Conservation (phyloP, 441 rosid species). For the Eruca vesicaria region DNA sequence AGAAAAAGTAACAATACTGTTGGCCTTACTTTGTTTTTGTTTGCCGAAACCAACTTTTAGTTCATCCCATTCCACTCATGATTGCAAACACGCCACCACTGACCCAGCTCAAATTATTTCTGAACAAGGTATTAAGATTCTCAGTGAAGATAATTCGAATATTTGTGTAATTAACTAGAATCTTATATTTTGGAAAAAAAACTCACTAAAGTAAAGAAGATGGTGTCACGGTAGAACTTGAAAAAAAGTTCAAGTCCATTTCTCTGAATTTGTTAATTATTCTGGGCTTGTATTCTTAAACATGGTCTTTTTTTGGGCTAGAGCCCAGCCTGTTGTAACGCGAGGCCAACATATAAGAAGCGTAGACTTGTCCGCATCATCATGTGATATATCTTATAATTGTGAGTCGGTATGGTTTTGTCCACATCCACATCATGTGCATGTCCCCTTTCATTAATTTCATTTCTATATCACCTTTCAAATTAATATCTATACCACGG, state of each 20-base stretch:
- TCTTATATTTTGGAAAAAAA: neutral
- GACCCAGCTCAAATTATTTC: neutral
- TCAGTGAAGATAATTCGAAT: neutral
- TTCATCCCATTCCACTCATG: neutral
- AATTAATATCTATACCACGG: neutral
- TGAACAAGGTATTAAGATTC: neutral
- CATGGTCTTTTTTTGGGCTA: neutral
- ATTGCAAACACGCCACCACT: neutral
- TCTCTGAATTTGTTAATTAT: neutral
- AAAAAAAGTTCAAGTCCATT: neutral
- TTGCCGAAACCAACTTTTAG: neutral
- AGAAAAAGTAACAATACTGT: neutral
- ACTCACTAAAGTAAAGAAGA: neutral
- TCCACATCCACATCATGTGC: conserved; percentile 18
- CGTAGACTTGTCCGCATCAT: conserved; percentile 24
- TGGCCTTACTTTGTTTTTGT: neutral
- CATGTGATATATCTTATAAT: conserved; percentile 24
- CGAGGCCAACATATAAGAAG: neutral
- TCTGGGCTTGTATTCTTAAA: neutral
- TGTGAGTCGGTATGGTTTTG: conserved; percentile 15
- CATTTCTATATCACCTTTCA: conserved; percentile 8
- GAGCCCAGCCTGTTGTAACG: neutral
- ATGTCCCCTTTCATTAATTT: conserved; percentile 14
- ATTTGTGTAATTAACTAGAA: neutral
- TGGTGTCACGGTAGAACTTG: neutral